Base-by-base conservation (phyloP, 768 basidiomycete genomes). In the Leccinum disarticulatum region DNA sequence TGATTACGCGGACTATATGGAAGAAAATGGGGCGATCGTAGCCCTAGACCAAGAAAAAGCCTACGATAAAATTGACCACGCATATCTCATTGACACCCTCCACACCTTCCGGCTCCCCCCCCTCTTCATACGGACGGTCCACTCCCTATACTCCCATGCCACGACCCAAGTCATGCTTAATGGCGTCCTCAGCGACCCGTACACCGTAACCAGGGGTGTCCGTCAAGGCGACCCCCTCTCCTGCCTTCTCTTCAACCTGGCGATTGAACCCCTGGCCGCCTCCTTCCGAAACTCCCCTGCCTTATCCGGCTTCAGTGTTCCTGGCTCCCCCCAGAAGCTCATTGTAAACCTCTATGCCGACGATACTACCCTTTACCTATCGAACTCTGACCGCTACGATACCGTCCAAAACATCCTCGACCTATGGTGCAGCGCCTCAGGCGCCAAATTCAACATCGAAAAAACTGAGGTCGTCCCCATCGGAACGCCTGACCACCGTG, bases 21-120 rank as follows among this genome's bases (percentile, higher is more conserved):
- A 69, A 33, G 57, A 58, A 46, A 63, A 77, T 28, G 68, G 77
- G 0, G 25, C 52, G 0, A 74, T 79, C 0, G 28, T 79, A 0
- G 57, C 67, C 0, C 69, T 79, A 0, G 76, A 78, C 64, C 77
- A 79, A 59, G 77, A 78, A 61, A 78, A 77, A 58, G 51, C 38
- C 0, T 77, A 77, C 36, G 74, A 79, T 28, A 76, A 75, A 54
- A 73, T 79, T 0, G 25, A 35, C 0, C 76, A 78, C 22, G 31
- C 61, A 3, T 79, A 71, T 67, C 60, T 79, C 0, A 0, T 54
- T 0, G 2, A 6, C 0, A 36, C 8, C 0, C 22, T 58, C 1
- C 4, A n/a, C 1, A 19, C 51, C 9, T 53, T 36, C 17, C 1
- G 1, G 0, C 43, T 58, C 2, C 57, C 57, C 1, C 0, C 8